A percentile compares a stretch with the other conserved stretches of the same genome.
Evolutionary conservation across 2,329 filamentous ascomycete species (phyloP).

Genomic region (Dactylellina haptotyla): DNA sequence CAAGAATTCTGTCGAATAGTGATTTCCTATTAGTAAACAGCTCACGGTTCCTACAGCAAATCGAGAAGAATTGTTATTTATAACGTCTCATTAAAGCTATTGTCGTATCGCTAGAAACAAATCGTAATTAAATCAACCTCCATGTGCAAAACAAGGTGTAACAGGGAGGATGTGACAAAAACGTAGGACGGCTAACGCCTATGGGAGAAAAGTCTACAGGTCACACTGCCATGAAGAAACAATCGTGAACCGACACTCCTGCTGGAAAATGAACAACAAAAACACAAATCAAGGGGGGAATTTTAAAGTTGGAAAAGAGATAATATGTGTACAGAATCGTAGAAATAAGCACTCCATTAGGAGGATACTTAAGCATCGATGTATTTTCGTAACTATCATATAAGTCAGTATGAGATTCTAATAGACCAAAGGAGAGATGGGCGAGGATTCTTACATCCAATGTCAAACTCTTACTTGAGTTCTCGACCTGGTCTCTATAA

Average conservation of each 20-base stretch:
- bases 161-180: not conserved
- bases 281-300: not conserved
- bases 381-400: conserved; percentile 45
- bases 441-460: conserved; percentile 81
- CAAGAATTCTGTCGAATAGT: too few relatives aligned
- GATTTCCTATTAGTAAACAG: too few relatives aligned
- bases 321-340: conserved; percentile 53
- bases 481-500: conserved; percentile 92
- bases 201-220: conserved; percentile 28
- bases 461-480: conserved; percentile 89
- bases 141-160: not conserved
- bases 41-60: not conserved
- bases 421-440: not conserved
- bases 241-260: conserved; percentile 25
- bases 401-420: not conserved
- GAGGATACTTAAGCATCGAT: conserved; percentile 28
- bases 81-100: conserved; percentile 17
- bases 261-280: conserved; percentile 9
- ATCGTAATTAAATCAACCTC: not conserved
- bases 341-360: conserved; percentile 2
- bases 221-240: conserved; percentile 1
- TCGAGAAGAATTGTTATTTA: too few relatives aligned
- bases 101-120: conserved; percentile 20
- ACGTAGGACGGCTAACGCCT: conserved; percentile 18
- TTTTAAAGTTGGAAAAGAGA: not conserved